Evolutionary conservation across 208 protist genomes (phyloP), one percentile per base, ranked within the genome.

Genomic region (Entamoeba histolytica): DNA sequence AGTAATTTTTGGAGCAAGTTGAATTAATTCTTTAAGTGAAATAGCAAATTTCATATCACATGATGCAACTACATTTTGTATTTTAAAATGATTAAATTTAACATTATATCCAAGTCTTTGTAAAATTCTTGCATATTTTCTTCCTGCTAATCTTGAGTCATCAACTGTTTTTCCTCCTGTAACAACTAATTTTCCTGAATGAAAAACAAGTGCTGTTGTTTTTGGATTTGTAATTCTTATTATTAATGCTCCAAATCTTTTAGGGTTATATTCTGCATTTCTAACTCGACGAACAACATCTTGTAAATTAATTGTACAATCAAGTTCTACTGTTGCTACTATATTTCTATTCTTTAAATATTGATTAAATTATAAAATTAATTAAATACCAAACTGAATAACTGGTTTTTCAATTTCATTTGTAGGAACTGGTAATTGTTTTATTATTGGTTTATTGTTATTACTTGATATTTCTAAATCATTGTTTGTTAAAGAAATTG

Each of bases 1-100:
- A 94, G 5, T 44, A 39, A 93, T 10, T 2, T 4, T 8, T 0
- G 4, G 1, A 31, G 3, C 2, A 3, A 1, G 4, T 1, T 51
- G 3, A 47, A 50, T 2, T 28, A 93, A 92, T 50, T 1, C 73
- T 0, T 5, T 1, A 4, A 93, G 5, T 51, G 14, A 0, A 17
- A 93, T 93, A 10, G 3, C 78, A 49, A 93, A 93, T 44, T 52
- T 93, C 6, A 93, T 87, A 92, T 93, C 93, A 31, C 93, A 93
- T 17, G 47, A 93, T 28, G 78, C 93, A 0, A 93, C 93, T 15
- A 93, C 12, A 31, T 93, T 93, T 19, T 93, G 91, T 3, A 93
- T 51, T 1, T 93, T 93, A 49, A 93, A 93, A 5, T 93, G 61
- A 44, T 1, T 44, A 35, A 5, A 78, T 44, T 19, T 1, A 35